phyloP scores from a whole-genome alignment of 139 green algal species.

The Tetraselmis striata region DNA sequence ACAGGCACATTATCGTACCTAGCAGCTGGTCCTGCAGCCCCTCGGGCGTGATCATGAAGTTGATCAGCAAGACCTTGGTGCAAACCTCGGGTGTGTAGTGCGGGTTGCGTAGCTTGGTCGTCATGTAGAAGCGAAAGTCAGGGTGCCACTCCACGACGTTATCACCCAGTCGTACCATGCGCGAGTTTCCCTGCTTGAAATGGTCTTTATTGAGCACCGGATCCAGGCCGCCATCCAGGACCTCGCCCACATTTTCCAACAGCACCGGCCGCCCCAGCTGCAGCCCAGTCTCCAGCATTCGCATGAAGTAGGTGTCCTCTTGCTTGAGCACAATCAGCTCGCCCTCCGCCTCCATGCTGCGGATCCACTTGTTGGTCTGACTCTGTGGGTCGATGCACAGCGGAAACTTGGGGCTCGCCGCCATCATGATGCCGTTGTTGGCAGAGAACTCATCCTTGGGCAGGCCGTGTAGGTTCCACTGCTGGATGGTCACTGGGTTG shows the following conservation, averaged over 20 bases:
- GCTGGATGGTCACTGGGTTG: slow-evolving; percentile 45
- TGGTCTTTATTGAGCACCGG: slow-evolving; percentile 36
- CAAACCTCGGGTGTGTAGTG: slow-evolving; percentile 42
- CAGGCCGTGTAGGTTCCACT: slow-evolving; percentile 62
- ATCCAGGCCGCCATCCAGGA: slow-evolving; percentile 38
- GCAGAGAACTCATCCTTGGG: slow-evolving; percentile 65
- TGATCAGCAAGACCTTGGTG: slow-evolving; percentile 42
- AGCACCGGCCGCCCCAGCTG: slow-evolving; percentile 40
- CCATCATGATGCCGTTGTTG: slow-evolving; percentile 56
- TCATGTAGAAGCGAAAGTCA: slow-evolving; percentile 60
- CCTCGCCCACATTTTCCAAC: slow-evolving; percentile 44
- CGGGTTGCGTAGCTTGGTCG: slow-evolving; percentile 45
- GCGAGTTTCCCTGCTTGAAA: slow-evolving; percentile 37
- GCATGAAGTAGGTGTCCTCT: slow-evolving; percentile 34
- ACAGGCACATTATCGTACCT: too few species aligned
- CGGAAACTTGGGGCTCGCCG: slow-evolving; percentile 26
- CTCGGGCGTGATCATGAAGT: slow-evolving; percentile 72
- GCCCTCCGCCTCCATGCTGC: slow-evolving; percentile 36
- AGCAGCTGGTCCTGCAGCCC: slow-evolving; percentile 65
- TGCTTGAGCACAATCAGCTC: slow-evolving; percentile 35
- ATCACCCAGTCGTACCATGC: slow-evolving; percentile 37
- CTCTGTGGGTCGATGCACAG: slow-evolving; percentile 43
- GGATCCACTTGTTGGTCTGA: slow-evolving; percentile 44
- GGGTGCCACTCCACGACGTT: slow-evolving; percentile 31
- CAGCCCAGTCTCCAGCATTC: slow-evolving; percentile 36